Evolutionary conservation across 257 asterid genomes (phyloP), one percentile per base, ranked within the genome.

Genomic region (Penstemon davidsonii): DNA sequence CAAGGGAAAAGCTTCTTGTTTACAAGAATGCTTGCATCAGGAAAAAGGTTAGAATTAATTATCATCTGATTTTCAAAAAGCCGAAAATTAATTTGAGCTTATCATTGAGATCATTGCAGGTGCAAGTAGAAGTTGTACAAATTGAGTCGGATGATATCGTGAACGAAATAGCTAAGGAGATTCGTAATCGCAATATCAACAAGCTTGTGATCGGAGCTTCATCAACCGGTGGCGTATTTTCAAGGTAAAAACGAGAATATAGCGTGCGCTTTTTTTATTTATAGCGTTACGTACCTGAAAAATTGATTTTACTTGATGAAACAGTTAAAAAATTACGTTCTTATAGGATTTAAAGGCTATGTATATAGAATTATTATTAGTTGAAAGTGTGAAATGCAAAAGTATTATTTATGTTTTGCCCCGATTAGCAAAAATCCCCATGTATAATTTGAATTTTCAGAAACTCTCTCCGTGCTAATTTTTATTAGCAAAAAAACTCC

Each of bases 191-290:
- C 71, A 65, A 67, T 38, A 78, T 78, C 52, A 67, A 19, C 61
- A 86, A 75, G 74, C 85, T 86, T 33, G 89, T 86, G 58, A 77
- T 86, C 55, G 92, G 92, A 63, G 73, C 83, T 41, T 84, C 92
- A 59, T 78, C 79, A 11, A 41, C 77, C n/a, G 81, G 89, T 15
- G 73, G 83, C 55, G 60, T 84, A 61, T 80, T 86, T 59, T 78
- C 84, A 6, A 78, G 87, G 92, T 86, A 81, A 49, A n/a, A 38
- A 39, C 3, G n/a, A 5, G 4, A n/a, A 3, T 39, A 60, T 1
- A n/a, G 36, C n/a, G 8, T 13, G 33, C n/a, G 0, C 5, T 7
- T 7, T 33, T 25, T 25, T 25, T 25, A 25, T 25, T 25, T 25
- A 1, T 25, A 25, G 33, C 33, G 1, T 25, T 25, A 25, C 1